Percentiles rank a stretch among this genome's conserved stretches.
Conservation (phyloP, 1,139 yeast species). For the Saccharomycopsis hybrid region DNA sequence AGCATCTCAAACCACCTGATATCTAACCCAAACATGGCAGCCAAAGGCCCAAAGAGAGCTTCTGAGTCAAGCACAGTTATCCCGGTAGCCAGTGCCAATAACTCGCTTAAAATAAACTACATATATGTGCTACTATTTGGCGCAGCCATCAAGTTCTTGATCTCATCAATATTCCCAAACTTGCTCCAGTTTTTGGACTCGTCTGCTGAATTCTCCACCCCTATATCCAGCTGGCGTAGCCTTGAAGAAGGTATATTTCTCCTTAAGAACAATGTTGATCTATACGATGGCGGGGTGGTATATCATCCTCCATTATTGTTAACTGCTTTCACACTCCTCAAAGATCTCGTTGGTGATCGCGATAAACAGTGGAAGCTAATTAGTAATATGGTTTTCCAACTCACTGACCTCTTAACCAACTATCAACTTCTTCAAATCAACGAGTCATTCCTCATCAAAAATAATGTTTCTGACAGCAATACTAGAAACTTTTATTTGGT, state of each 20-base stretch:
- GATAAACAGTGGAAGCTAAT: constrained; percentile 6
- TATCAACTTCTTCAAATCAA: constrained; percentile 32
- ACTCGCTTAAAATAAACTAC: neutral
- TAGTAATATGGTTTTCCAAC: constrained; percentile 10
- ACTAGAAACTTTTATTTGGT: constrained; percentile 24
- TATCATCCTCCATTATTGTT: constrained; percentile 78
- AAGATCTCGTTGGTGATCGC: constrained; percentile 28
- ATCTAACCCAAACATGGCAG: no score
- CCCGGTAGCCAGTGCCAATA: neutral
- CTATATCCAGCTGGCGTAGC: constrained; percentile 33
- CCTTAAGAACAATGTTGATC: constrained; percentile 49
- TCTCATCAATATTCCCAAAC: constrained; percentile 29
- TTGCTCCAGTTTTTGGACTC: constrained; percentile 36
- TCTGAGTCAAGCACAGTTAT: neutral
- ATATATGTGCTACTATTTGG: constrained; percentile 19
- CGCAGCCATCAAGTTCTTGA: constrained; percentile 23
- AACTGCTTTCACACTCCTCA: constrained; percentile 29
- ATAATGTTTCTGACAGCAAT: constrained; percentile 18
- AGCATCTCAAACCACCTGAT: no score
- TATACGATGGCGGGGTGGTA: constrained; percentile 81
- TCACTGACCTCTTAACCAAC: constrained; percentile 21
- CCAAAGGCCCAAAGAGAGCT: neutral
- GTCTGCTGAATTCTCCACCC: constrained; percentile 70
- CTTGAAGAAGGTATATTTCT: constrained; percentile 77
- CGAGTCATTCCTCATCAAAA: constrained; percentile 35